Conservation (phyloP, 768 basidiomycete species). For the Termitomyces sp. region DNA sequence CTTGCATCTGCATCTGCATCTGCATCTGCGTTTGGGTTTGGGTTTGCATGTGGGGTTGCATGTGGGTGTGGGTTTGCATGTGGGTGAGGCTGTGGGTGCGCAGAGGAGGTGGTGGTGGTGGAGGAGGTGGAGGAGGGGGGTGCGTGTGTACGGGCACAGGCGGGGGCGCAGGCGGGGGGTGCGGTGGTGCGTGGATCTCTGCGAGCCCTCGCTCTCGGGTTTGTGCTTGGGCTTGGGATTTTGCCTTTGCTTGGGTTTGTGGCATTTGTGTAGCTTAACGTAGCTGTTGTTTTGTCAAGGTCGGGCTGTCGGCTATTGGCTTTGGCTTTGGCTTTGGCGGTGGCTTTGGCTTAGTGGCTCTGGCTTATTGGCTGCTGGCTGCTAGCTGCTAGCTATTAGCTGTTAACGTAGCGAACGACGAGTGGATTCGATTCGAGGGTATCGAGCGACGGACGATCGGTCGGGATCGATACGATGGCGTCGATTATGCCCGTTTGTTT, state of each 20-base stretch:
- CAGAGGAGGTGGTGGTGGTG: not conserved
- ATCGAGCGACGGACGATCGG: not conserved
- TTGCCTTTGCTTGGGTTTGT: too few relatives aligned
- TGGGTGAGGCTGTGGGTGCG: slow-evolving; percentile 3
- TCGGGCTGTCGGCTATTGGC: too few relatives aligned
- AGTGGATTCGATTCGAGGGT: not conserved
- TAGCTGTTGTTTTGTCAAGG: too few relatives aligned
- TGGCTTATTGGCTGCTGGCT: too few relatives aligned
- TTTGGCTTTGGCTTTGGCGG: too few relatives aligned
- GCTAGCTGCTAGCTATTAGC: too few relatives aligned
- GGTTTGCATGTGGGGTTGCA: slow-evolving; percentile 16
- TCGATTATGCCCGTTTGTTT: not conserved
- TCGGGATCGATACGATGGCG: not conserved
- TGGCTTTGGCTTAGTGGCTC: too few relatives aligned
- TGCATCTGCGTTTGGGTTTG: not conserved
- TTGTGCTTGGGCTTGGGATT: not conserved
- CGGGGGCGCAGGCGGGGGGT: not conserved
- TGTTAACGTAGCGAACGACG: not conserved
- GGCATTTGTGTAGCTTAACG: too few relatives aligned
- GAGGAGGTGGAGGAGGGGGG: not conserved
- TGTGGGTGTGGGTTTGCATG: slow-evolving; percentile 14
- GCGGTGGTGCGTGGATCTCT: not conserved
- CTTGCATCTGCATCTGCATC: not conserved
- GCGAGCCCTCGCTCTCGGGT: too few relatives aligned
- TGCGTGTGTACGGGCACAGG: not conserved